Base-by-base conservation (phyloP, 1,139 yeast genomes). In the Hyphopichia burtonii region DNA sequence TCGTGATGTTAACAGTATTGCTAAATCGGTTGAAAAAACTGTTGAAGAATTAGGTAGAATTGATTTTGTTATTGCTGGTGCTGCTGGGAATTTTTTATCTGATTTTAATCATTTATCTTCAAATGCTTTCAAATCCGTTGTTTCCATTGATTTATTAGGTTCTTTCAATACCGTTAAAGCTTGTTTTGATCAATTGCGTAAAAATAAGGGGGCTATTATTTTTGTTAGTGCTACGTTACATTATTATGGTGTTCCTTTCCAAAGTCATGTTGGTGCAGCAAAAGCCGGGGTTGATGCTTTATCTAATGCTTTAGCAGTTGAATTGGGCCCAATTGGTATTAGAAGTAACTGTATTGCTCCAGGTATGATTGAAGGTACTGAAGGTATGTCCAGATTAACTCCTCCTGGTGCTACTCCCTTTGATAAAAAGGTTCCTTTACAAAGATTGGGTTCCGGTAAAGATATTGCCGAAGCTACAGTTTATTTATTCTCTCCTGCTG, bases 261-360 rank as follows among this genome's bases (percentile, higher is more conserved):
- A 91, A 65, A 55, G 80, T 2, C 98, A 91, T 54, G 96, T 89
- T 2, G 86, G 93, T 3, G 96, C 98, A 0, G 98, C 98, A 7
- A 91, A 91, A 66, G 96, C 98, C 1, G 98, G 96, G 28, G 78
- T 91, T 34, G 98, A 91, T 60, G 95, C 97, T 0, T 69, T 91
- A 40, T 82, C 91, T 17, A 83, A 86, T 51, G 86, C 91, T 2
- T 66, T 91, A 49, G 96, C 97, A 1, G 91, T 89, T 12, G 98
- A 91, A 65, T 71, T 88, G 49, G 98, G 98, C 1, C 96, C 97
- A 0, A 58, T 86, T 43, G 97, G 97, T 4, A 78, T 91, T 38
- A 76, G 93, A 44, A 78, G 83, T 39, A 91, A 91, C 59, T 82
- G 87, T 60, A 80, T 91, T 53, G 96, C 96, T 0, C 98, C 98